Conservation (phyloP, 345 rosid species). For the Laguncularia racemosa region DNA sequence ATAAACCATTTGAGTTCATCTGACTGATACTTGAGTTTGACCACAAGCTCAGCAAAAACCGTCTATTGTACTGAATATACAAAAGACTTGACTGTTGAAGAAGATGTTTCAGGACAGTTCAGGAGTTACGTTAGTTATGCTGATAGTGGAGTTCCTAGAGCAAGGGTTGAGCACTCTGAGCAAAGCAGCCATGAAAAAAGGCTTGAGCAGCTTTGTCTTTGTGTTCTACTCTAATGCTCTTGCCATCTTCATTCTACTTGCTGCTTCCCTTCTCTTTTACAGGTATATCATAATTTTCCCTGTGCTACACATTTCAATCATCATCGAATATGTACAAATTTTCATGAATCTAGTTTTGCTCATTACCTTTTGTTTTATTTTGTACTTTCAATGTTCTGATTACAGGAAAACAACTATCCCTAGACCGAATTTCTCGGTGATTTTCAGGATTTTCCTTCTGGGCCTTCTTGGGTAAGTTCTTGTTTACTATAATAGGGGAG, state of each 20-base stretch:
- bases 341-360: background rate
- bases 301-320: background rate
- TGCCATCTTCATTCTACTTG: conserved; percentile 21
- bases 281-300: conserved; percentile 7
- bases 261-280: conserved; percentile 24
- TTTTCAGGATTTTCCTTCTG: conserved; percentile 22
- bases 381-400: background rate
- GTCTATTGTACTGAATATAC: too few relatives aligned
- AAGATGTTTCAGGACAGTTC: conserved; percentile 4
- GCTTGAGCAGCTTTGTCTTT: conserved; percentile 23
- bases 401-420: conserved; percentile 22
- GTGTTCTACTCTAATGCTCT: conserved; percentile 22
- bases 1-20: too few relatives aligned
- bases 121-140: conserved; percentile 21
- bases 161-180: conserved; percentile 19
- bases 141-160: conserved; percentile 21
- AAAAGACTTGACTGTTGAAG: background rate
- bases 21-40: too few relatives aligned
- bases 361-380: background rate
- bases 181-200: conserved; percentile 34
- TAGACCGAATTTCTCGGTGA: conserved; percentile 11
- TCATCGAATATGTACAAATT: background rate
- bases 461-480: conserved; percentile 15
- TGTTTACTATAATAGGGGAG: background rate
- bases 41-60: too few relatives aligned